Evolutionary conservation across 2,329 filamentous ascomycete genomes (phyloP).

Genomic region (Hirsutella rhossiliensis): DNA sequence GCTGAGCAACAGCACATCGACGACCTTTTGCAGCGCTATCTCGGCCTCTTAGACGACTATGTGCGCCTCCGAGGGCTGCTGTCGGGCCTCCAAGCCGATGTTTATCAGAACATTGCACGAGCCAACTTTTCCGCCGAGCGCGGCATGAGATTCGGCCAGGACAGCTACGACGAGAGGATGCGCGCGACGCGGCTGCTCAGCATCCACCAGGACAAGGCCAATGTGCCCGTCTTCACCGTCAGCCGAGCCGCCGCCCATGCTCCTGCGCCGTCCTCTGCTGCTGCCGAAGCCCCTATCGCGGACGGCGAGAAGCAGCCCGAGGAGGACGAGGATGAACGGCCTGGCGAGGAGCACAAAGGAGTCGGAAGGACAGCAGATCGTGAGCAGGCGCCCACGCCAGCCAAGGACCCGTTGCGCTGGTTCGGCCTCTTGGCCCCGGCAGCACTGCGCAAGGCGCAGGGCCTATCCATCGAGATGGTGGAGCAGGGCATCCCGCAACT

Average conservation of each 20-base stretch:
- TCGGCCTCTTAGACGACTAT: slow-evolving; percentile 56
- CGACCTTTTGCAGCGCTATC: slow-evolving; percentile 50
- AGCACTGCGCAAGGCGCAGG: slow-evolving; percentile 46
- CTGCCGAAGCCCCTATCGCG: not conserved
- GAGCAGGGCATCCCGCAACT: slow-evolving; percentile 45
- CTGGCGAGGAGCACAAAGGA: slow-evolving; percentile 1
- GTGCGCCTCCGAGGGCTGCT: slow-evolving; percentile 44
- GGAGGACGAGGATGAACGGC: not conserved
- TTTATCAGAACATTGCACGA: slow-evolving; percentile 53
- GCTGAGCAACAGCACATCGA: slow-evolving; percentile 36
- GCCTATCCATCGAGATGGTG: slow-evolving; percentile 41
- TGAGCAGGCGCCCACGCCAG: not conserved
- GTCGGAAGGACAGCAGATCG: not conserved
- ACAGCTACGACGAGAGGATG: slow-evolving; percentile 65
- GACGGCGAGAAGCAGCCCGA: slow-evolving; percentile 1
- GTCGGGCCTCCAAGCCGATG: slow-evolving; percentile 36
- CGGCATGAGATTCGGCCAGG: slow-evolving; percentile 52
- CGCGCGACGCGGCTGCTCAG: slow-evolving; percentile 40
- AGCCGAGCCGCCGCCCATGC: not conserved
- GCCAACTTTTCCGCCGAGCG: slow-evolving; percentile 62
- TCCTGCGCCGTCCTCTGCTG: not conserved
- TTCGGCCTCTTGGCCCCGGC: slow-evolving; percentile 42
- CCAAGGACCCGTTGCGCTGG: slow-evolving; percentile 38
- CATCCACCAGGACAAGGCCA: slow-evolving; percentile 7
- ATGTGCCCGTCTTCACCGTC: slow-evolving; percentile 10